phyloP scores from a whole-genome alignment of 768 basidiomycete genomes.

The Crassisporium funariophilum region DNA sequence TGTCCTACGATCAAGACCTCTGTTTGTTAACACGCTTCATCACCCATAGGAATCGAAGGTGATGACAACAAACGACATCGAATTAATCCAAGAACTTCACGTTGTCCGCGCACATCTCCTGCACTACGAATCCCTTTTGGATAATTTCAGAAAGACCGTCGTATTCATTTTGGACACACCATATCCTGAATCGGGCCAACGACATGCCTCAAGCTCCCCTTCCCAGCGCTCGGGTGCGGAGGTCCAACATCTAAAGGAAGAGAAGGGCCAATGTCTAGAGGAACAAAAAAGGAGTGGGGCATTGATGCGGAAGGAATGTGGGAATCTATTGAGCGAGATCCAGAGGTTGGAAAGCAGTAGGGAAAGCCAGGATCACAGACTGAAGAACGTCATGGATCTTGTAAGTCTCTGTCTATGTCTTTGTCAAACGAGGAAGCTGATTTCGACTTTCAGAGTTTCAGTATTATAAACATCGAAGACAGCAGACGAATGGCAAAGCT shows the following conservation, averaged over 20 bases:
- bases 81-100: conserved; percentile 55
- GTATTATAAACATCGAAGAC: conserved; percentile 49
- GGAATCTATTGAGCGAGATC: conserved; percentile 50
- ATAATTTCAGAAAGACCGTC: conserved; percentile 55
- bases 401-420: conserved; percentile 25
- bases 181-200: too few species aligned
- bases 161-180: conserved; percentile 48
- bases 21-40: too few species aligned
- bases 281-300: too few species aligned
- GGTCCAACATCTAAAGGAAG: conserved; percentile 6
- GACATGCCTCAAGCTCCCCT: too few species aligned
- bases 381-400: conserved; percentile 55
- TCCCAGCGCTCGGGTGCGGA: conserved; percentile 42
- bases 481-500: conserved; percentile 44
- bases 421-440: background rate
- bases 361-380: conserved; percentile 42
- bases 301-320: conserved; percentile 45
- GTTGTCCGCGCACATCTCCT: conserved; percentile 59
- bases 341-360: conserved; percentile 45
- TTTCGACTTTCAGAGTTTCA: conserved; percentile 39
- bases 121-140: conserved; percentile 54
- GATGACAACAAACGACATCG: conserved; percentile 40
- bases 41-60: conserved; percentile 51
- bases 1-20: background rate
- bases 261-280: conserved; percentile 5